Evolutionary conservation across 306 rosid species (phyloP).

Genomic region (Leucaena leucocephala): DNA sequence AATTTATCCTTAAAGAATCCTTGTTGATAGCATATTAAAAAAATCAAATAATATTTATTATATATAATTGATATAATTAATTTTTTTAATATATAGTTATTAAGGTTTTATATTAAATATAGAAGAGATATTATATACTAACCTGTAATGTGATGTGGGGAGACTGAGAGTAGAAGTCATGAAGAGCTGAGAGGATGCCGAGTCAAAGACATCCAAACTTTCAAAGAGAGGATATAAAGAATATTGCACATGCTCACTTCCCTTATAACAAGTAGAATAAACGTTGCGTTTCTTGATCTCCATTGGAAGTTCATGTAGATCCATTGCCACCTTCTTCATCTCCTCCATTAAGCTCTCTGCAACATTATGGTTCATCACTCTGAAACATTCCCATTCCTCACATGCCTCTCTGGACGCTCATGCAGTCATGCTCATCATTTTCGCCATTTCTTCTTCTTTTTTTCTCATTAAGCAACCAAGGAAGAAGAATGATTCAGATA

Average conservation of each 20-base stretch:
- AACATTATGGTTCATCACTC: background rate
- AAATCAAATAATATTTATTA: no score
- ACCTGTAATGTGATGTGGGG: slow-evolving; percentile 35
- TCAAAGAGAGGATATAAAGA: background rate
- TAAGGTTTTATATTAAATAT: no score
- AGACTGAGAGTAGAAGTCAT: slow-evolving; percentile 34
- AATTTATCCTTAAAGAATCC: no score
- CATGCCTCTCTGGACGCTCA: background rate
- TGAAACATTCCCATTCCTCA: background rate
- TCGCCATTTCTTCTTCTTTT: background rate
- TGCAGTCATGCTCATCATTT: background rate
- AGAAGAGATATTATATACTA: no score
- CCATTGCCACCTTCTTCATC: slow-evolving; percentile 46
- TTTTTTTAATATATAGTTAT: no score
- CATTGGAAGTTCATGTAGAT: slow-evolving; percentile 43
- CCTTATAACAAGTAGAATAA: background rate
- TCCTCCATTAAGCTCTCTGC: slow-evolving; percentile 42
- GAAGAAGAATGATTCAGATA: background rate
- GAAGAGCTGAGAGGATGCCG: slow-evolving; percentile 45
- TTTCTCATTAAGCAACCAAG: background rate
- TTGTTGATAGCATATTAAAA: no score
- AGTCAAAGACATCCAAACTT: slow-evolving; percentile 50
- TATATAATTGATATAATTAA: no score
- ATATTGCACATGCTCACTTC: background rate
- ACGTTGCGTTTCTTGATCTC: slow-evolving; percentile 42